Conservation (phyloP, 1,284 basidiomycete genomes). For the Puccinia polysora region DNA sequence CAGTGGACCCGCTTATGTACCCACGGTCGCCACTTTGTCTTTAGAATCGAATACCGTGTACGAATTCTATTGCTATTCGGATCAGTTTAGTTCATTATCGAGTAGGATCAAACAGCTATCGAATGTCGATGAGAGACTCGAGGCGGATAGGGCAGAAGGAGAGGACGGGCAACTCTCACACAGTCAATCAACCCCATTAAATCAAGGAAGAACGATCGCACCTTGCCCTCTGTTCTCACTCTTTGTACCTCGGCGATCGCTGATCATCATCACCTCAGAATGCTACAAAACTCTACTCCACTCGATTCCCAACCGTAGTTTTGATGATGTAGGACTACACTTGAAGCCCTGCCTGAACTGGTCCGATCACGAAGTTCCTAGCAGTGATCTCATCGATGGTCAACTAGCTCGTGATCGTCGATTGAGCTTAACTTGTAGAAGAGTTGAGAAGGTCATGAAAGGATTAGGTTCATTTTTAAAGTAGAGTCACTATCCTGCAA, state of each 20-base stretch:
- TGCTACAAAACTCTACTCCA: slow-evolving; percentile 71
- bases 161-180: not conserved
- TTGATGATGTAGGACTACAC: slow-evolving; percentile 55
- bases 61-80: slow-evolving; percentile 71
- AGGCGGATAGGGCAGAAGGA: not conserved
- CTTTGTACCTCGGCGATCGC: slow-evolving; percentile 74
- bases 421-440: slow-evolving; percentile 80
- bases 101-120: not conserved
- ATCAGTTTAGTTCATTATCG: slow-evolving; percentile 45
- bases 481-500: no score
- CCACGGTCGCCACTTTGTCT: slow-evolving; percentile 82
- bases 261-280: slow-evolving; percentile 66
- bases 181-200: not conserved
- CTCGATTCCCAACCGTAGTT: slow-evolving; percentile 56
- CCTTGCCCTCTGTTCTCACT: slow-evolving; percentile 65
- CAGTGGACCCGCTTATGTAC: slow-evolving; percentile 81
- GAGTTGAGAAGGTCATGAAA: slow-evolving; percentile 58
- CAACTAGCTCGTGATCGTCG: slow-evolving; percentile 61
- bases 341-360: slow-evolving; percentile 30
- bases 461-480: slow-evolving; percentile 46
- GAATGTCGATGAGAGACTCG: not conserved
- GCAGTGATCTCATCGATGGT: slow-evolving; percentile 45
- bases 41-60: slow-evolving; percentile 77
- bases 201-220: slow-evolving; percentile 60
- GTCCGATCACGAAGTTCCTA: slow-evolving; percentile 47